Percentiles rank a stretch among this genome's conserved stretches.
Evolutionary conservation across 768 basidiomycete genomes (phyloP).

Genomic region (Steccherinum ochraceum): DNA sequence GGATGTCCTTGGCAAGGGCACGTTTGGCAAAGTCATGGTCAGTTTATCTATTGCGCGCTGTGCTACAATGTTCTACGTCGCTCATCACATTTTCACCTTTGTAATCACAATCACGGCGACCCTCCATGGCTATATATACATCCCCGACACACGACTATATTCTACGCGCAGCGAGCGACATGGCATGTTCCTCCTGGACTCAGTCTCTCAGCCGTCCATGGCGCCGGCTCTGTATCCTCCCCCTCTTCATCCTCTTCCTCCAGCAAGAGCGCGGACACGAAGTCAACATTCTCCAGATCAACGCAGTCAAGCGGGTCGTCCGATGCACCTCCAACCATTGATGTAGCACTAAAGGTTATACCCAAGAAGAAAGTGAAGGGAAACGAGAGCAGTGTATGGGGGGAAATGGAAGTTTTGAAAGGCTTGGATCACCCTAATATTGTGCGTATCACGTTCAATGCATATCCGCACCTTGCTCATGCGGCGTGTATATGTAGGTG

Average conservation of each 20-base stretch:
- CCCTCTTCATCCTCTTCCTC: background rate
- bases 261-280: constrained; percentile 18
- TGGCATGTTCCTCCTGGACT: constrained; percentile 72
- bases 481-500: constrained; percentile 43
- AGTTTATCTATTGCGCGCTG: constrained; percentile 19
- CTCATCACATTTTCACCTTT: background rate
- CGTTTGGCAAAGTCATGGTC: constrained; percentile 89
- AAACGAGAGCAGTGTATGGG: constrained; percentile 82
- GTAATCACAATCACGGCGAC: background rate
- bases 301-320: constrained; percentile 17
- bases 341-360: constrained; percentile 86
- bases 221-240: constrained; percentile 2
- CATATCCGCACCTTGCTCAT: background rate
- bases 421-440: constrained; percentile 90
- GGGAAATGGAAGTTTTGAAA: constrained; percentile 90
- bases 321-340: constrained; percentile 41
- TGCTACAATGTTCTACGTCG: background rate
- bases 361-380: constrained; percentile 94
- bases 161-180: constrained; percentile 52
- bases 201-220: constrained; percentile 13
- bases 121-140: background rate
- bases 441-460: constrained; percentile 38
- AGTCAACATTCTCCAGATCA: no score
- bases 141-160: background rate
- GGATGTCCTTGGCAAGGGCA: constrained; percentile 70